Conservation (phyloP, 78 protist species). For the Polysphondylium violaceum region DNA sequence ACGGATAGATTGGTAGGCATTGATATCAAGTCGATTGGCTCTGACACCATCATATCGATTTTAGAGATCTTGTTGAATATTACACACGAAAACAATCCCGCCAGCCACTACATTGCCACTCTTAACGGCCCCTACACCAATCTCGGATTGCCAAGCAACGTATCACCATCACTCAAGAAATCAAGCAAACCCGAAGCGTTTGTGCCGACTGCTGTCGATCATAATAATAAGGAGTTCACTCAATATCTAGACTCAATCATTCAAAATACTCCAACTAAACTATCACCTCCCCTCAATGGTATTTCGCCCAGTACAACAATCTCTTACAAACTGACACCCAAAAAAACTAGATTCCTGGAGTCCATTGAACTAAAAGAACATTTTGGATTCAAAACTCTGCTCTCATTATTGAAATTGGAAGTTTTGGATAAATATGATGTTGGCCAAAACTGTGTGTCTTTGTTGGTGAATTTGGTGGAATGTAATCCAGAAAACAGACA, state of each 20-base stretch:
- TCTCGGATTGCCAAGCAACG: too few species aligned
- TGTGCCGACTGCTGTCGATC: not conserved
- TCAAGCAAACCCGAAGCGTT: not conserved
- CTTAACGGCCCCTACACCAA: not conserved
- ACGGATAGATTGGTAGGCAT: constrained; percentile 57
- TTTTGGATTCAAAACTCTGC: constrained; percentile 34
- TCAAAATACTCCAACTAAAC: not conserved
- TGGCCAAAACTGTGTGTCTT: constrained; percentile 30
- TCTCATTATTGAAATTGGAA: constrained; percentile 32
- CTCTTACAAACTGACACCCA: constrained; percentile 4
- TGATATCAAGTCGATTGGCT: constrained; percentile 57
- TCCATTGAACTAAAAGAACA: constrained; percentile 2
- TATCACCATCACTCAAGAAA: too few species aligned
- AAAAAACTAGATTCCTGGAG: constrained; percentile 20
- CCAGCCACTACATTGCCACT: too few species aligned
- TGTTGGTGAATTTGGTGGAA: constrained; percentile 67
- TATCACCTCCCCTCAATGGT: too few species aligned
- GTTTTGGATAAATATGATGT: constrained; percentile 77
- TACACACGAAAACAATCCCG: constrained; percentile 58
- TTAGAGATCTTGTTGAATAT: constrained; percentile 44
- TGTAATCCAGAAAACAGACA: constrained; percentile 64
- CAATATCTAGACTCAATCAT: constrained; percentile 5
- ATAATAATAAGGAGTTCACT: constrained; percentile 1
- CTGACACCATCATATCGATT: constrained; percentile 50
- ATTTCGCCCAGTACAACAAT: not conserved